phyloP scores from a whole-genome alignment of 129 eudicot genomes.

The Lactuca saligna region DNA sequence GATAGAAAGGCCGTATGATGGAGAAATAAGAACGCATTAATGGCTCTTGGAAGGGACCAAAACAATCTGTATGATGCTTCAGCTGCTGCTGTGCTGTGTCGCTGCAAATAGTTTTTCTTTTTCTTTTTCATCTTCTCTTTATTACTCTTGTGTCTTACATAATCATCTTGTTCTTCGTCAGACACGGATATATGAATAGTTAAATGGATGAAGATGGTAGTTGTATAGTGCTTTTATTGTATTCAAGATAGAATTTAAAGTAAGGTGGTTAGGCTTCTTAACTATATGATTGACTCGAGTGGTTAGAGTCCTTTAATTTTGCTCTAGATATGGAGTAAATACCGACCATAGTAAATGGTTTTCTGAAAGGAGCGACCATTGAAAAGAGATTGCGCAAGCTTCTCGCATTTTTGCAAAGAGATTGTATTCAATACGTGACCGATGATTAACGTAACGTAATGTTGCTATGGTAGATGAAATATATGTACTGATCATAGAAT shows the following conservation, averaged over 20 bases:
- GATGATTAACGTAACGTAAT: not conserved
- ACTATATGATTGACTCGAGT: constrained; percentile 28
- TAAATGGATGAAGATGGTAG: constrained; percentile 38
- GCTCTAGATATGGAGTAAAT: not conserved
- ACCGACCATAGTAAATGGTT: not conserved
- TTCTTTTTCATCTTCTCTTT: constrained; percentile 16
- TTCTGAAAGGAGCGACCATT: not conserved
- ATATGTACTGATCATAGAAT: not conserved
- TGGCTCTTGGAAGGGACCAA: constrained; percentile 13
- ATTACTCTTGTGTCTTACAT: constrained; percentile 10
- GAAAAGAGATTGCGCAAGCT: not conserved
- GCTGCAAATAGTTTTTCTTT: constrained; percentile 14
- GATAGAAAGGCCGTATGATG: constrained; percentile 17
- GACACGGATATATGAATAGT: constrained; percentile 17
- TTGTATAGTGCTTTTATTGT: constrained; percentile 31
- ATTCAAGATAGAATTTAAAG: constrained; percentile 27
- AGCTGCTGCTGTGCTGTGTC: not conserved
- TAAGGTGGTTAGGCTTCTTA: constrained; percentile 28
- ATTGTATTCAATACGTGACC: not conserved
- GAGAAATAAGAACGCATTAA: constrained; percentile 31
- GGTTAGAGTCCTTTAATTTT: constrained; percentile 26
- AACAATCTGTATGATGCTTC: constrained; percentile 23
- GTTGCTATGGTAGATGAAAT: not conserved
- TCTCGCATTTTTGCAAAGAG: not conserved
- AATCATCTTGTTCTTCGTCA: constrained; percentile 9